Percentiles rank a stretch among this genome's conserved stretches.
Evolutionary conservation across 2,329 filamentous ascomycete genomes (phyloP).

Genomic region (Beauveria pseudobassiana): DNA sequence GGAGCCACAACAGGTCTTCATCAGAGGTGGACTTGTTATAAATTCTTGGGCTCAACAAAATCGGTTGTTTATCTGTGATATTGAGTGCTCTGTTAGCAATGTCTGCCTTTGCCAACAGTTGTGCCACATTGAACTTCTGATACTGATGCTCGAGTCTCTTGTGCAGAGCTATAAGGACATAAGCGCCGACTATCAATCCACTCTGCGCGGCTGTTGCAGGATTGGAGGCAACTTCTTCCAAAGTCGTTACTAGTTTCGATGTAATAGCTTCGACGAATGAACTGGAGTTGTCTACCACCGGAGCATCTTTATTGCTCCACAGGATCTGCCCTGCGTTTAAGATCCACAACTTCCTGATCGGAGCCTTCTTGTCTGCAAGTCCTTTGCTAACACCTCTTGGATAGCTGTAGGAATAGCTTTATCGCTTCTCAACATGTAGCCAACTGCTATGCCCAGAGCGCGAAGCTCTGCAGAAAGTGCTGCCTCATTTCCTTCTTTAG

Average conservation of each 20-base stretch:
- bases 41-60: slow-evolving; percentile 74
- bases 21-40: slow-evolving; percentile 71
- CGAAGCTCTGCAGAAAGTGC: slow-evolving; percentile 70
- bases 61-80: slow-evolving; percentile 74
- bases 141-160: slow-evolving; percentile 46
- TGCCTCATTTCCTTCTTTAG: slow-evolving; percentile 83
- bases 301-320: slow-evolving; percentile 41
- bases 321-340: slow-evolving; percentile 66
- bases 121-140: slow-evolving; percentile 40
- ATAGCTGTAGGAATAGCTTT: slow-evolving; percentile 57
- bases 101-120: slow-evolving; percentile 48
- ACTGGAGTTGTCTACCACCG: slow-evolving; percentile 39
- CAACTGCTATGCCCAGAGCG: slow-evolving; percentile 59
- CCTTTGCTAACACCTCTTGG: slow-evolving; percentile 68
- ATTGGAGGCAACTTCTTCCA: slow-evolving; percentile 72
- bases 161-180: slow-evolving; percentile 61
- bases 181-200: slow-evolving; percentile 73
- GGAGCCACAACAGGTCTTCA: slow-evolving; percentile 73
- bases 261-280: slow-evolving; percentile 47
- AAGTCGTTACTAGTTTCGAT: slow-evolving; percentile 57
- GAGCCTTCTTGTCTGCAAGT: slow-evolving; percentile 73
- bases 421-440: slow-evolving; percentile 53
- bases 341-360: slow-evolving; percentile 73
- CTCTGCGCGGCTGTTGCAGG: slow-evolving; percentile 72
- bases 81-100: slow-evolving; percentile 59